A percentile compares a stretch with the other conserved stretches of the same genome.
Evolutionary conservation across 495 filamentous ascomycete genomes (phyloP).

Genomic region (Aspergillus wentii): DNA sequence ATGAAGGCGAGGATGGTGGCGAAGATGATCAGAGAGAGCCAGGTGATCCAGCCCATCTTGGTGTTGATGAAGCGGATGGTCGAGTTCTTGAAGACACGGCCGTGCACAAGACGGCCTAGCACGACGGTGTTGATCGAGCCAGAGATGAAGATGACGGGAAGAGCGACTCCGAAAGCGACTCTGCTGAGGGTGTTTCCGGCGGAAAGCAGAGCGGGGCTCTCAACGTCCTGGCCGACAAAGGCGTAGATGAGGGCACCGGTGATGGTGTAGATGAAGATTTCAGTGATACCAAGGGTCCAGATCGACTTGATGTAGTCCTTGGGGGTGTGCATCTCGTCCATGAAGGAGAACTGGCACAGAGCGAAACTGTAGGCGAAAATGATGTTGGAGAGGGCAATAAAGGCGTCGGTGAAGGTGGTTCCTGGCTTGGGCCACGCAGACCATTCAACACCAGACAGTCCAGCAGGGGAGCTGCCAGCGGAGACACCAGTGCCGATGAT

Average conservation of each 20-base stretch:
- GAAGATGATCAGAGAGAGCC: conserved; percentile 47
- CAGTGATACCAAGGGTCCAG: conserved; percentile 49
- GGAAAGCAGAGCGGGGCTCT: conserved; percentile 62
- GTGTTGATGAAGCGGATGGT: conserved; percentile 55
- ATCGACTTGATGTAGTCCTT: conserved; percentile 59
- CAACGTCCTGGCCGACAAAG: conserved; percentile 60
- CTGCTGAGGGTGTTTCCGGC: conserved; percentile 55
- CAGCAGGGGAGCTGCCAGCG: conserved; percentile 25
- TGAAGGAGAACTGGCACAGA: conserved; percentile 67
- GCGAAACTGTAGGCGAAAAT: conserved; percentile 61
- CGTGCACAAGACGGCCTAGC: conserved; percentile 55
- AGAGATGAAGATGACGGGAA: conserved; percentile 67
- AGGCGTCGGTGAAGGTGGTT: conserved; percentile 27
- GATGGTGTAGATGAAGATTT: conserved; percentile 62
- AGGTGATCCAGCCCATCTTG: conserved; percentile 51
- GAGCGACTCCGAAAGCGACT: conserved; percentile 65
- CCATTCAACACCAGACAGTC: conserved; percentile 27
- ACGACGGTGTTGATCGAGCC: conserved; percentile 59
- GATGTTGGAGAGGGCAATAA: conserved; percentile 67
- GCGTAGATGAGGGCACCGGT: conserved; percentile 62
- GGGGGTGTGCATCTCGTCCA: conserved; percentile 69
- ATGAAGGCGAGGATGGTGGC: conserved; percentile 58
- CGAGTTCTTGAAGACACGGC: conserved; percentile 49
- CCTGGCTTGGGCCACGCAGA: conserved; percentile 32
- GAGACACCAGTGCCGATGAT: conserved; percentile 58